Evolutionary conservation across 2,329 filamentous ascomycete species (phyloP), one percentile per base, ranked within the genome.

Genomic region (Chrysoporthe deuterocubensis): DNA sequence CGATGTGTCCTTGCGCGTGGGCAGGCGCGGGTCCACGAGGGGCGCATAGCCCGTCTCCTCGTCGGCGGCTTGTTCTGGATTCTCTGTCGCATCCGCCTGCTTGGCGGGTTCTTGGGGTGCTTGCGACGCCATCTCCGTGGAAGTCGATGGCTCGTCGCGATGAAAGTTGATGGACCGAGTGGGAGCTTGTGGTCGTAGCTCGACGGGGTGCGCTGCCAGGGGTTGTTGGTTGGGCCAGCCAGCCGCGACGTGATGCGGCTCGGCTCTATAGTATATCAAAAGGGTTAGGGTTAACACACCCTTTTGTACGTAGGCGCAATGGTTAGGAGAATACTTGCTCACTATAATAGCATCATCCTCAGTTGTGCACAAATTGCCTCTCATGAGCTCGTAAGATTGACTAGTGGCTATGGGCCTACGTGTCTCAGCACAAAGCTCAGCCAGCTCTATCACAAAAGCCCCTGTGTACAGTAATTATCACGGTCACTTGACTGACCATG

Each of bases 1-100:
- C 50, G 92, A 97, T 26, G 91, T 90, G 81, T 99, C 96, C 81
- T 98, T 98, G 78, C 94, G 93, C 64, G 90, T 90, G 1, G 92
- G 90, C 71, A 92, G 82, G 75, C 87, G 88, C 44, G 68, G 67
- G 64, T 71, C 67, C n/a, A 67, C 62, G 2, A 67, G 62, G 2
- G 67, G 65, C n/a, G 67, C 62, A 18, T 68, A 61, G 3, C 68
- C 65, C 44, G 57, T 8, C 8, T 64, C 42, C 34, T 65, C 57
- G 37, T 67, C 67, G 13, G 61, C 62, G 16, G 44, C 64, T 34
- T 61, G 56, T 32, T 69, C 67, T 3, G 67, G 71, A 32, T 73
- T 74, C 14, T 71, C 68, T 3, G 65, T 42, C 8, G 70, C 59
- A 3, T 67, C 58, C 1, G 54, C 48, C 48, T 71, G 72, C 64